These are phyloP conservation scores for Poteriospumella lacustris DNA, from an alignment of 108 stramenopile species.

Conservation along the genomic window DNA sequence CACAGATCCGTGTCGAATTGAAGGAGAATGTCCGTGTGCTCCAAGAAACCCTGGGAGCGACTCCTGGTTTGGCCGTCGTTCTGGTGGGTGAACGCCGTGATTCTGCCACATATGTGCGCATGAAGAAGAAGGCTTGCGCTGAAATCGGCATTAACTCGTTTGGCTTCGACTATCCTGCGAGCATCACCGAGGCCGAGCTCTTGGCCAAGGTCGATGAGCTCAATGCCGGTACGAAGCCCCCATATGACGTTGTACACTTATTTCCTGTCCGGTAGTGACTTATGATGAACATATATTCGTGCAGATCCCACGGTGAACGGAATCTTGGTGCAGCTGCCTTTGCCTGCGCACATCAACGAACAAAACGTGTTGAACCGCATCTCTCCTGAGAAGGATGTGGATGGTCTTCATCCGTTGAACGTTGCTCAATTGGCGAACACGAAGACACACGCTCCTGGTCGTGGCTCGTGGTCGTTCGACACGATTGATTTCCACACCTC, in stretches of 20 bases:
- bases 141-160: conserved; percentile 67
- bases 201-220: conserved; percentile 48
- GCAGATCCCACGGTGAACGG: conserved; percentile 75
- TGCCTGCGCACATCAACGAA: conserved; percentile 81
- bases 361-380: conserved; percentile 55
- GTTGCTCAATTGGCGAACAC: conserved; percentile 63
- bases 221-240: not conserved
- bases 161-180: conserved; percentile 68
- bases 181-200: conserved; percentile 71
- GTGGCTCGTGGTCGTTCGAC: conserved; percentile 17
- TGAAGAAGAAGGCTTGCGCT: conserved; percentile 92
- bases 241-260: not conserved
- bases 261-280: not conserved
- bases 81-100: conserved; percentile 80
- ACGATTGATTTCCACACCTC: conserved; percentile 47
- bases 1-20: conserved; percentile 62
- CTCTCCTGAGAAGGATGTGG: conserved; percentile 83
- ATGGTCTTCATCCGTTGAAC: conserved; percentile 88
- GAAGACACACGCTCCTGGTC: conserved; percentile 16
- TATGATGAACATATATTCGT: conserved; percentile 32
- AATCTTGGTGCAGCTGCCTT: conserved; percentile 91
- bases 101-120: conserved; percentile 89
- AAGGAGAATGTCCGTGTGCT: conserved; percentile 48
- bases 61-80: conserved; percentile 86
- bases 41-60: conserved; percentile 20